Percentiles rank a stretch among this genome's conserved stretches.
These are phyloP conservation scores for Rhizomucor pusillus DNA, from an alignment of 371 early-diverging fungal genomes.

Conservation along the genomic window DNA sequence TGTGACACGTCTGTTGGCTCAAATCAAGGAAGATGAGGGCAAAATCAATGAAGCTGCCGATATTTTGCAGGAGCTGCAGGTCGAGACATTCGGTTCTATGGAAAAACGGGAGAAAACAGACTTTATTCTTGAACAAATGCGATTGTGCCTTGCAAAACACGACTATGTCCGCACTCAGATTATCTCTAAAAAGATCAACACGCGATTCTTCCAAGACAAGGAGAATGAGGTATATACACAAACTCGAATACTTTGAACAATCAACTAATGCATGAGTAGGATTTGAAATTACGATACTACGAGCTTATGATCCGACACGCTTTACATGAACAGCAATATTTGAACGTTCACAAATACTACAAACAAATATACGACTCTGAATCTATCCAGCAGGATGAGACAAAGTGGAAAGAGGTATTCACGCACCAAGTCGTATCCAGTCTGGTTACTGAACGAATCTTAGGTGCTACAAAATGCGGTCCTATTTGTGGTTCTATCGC, in stretches of 20 bases:
- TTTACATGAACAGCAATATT: constrained; percentile 84
- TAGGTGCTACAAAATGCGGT: constrained; percentile 76
- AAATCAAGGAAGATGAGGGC: constrained; percentile 90
- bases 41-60: constrained; percentile 90
- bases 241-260: not conserved
- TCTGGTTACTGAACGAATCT: not conserved
- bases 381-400: constrained; percentile 73
- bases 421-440: not conserved
- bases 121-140: constrained; percentile 97
- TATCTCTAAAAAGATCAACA: constrained; percentile 92
- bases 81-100: constrained; percentile 98
- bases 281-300: constrained; percentile 93
- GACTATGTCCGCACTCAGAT: constrained; percentile 93
- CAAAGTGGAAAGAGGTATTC: constrained; percentile 73
- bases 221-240: constrained; percentile 65
- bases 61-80: constrained; percentile 94
- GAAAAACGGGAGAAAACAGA: constrained; percentile 97
- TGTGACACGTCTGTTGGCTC: constrained; percentile 83
- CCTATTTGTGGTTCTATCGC: constrained; percentile 84
- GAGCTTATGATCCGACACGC: constrained; percentile 94
- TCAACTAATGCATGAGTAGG: constrained; percentile 43
- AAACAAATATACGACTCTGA: constrained; percentile 87
- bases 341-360: constrained; percentile 91
- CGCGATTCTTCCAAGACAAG: constrained; percentile 85
- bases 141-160: constrained; percentile 87